Evolutionary conservation across 768 basidiomycete genomes (phyloP).

Genomic region (Suillus ampliporus): DNA sequence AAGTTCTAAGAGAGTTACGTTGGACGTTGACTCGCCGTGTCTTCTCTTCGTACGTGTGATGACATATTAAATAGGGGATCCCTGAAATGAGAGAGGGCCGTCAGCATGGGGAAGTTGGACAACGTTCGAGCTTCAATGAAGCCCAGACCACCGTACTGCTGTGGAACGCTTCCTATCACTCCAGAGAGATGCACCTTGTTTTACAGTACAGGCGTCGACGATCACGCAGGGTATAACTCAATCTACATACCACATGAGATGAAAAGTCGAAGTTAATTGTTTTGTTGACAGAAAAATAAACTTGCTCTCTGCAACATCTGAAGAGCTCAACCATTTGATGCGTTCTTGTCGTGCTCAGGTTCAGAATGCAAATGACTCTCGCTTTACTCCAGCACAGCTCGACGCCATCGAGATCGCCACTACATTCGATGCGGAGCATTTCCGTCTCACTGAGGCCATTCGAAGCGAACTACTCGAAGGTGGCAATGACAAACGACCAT

Average conservation of each 20-base stretch:
- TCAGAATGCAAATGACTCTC: not conserved
- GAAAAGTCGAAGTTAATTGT: not conserved
- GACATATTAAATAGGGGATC: not conserved
- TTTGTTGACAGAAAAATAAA: slow-evolving; percentile 3
- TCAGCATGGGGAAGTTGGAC: slow-evolving; percentile 4
- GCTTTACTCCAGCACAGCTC: slow-evolving; percentile 31
- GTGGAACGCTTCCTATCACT: not conserved
- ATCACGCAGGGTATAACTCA: slow-evolving; percentile 6
- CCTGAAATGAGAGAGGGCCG: not conserved
- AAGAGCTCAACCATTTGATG: not conserved
- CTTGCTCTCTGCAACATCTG: slow-evolving; percentile 2
- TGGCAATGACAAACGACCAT: slow-evolving; percentile 35
- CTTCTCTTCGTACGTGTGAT: slow-evolving; percentile 1
- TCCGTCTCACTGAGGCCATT: slow-evolving; percentile 36
- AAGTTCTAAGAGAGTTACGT: not conserved
- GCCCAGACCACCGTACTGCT: slow-evolving; percentile 10
- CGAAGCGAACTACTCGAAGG: slow-evolving; percentile 28
- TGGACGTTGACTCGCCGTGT: not conserved
- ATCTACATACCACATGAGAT: not conserved
- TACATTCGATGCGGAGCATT: slow-evolving; percentile 36
- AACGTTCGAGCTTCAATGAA: slow-evolving; percentile 10
- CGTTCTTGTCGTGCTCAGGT: not conserved
- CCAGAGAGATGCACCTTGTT: not conserved
- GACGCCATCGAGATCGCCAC: slow-evolving; percentile 41
- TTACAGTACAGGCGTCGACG: not conserved